phyloP scores from a whole-genome alignment of 2,329 filamentous ascomycete species.

The Pseudogymnoascus sp. region DNA sequence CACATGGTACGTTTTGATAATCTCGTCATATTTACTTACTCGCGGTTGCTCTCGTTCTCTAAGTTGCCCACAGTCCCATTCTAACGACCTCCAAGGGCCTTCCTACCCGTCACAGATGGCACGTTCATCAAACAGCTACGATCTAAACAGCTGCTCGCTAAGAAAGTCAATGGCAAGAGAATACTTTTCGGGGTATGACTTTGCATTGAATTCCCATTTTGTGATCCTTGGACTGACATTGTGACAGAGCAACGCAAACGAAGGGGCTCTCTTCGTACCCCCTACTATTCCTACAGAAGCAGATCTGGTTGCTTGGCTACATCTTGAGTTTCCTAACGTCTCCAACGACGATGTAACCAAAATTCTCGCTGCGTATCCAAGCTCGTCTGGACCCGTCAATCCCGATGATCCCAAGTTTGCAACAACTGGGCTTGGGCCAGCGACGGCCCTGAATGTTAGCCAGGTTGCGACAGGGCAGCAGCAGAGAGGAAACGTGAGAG shows the following conservation, averaged over 20 bases:
- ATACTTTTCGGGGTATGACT: constrained; percentile 17
- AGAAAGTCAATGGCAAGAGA: constrained; percentile 25
- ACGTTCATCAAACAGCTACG: constrained; percentile 25
- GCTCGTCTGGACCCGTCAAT: constrained; percentile 9
- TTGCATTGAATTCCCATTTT: neutral
- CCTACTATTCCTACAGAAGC: constrained; percentile 28
- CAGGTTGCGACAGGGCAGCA: constrained; percentile 38
- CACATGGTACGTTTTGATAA: neutral
- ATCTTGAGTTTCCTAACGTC: constrained; percentile 31
- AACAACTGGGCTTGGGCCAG: constrained; percentile 26
- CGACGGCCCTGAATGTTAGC: constrained; percentile 35
- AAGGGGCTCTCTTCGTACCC: constrained; percentile 31
- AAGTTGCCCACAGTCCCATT: neutral
- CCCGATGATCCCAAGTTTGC: constrained; percentile 22
- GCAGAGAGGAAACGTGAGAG: constrained; percentile 33
- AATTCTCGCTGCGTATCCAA: constrained; percentile 20
- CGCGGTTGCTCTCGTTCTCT: neutral
- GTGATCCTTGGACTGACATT: neutral
- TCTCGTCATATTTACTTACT: neutral
- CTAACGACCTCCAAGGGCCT: constrained; percentile 19
- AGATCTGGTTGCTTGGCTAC: constrained; percentile 27
- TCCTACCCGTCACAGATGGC: constrained; percentile 31
- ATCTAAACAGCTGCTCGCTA: constrained; percentile 23
- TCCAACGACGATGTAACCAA: constrained; percentile 30
- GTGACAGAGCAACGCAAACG: constrained; percentile 31